Base-by-base conservation (phyloP, 2,329 filamentous ascomycete genomes). In the Leptographium wingfieldii region DNA sequence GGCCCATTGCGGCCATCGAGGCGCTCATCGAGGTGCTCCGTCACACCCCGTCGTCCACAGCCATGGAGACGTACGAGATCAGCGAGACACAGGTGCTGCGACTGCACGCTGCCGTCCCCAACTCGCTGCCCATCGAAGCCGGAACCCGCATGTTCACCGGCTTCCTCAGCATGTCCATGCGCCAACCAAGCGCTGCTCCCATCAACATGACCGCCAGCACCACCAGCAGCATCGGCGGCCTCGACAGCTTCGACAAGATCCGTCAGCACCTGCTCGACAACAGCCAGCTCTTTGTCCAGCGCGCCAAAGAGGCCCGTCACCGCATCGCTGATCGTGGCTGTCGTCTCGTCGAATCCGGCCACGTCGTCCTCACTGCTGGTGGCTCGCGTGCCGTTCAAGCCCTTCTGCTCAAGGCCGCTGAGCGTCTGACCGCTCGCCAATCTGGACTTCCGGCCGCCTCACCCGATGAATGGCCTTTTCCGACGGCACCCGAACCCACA, bases 61-160 rank as follows among this genome's bases (percentile, higher is more conserved):
- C 96, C 67, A 92, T 88, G 74, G 94, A 99, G 77, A 96, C 92
- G 43, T 87, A 97, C 70, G 87, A 92, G 67, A 83, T 92, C 54
- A 82, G 97, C 64, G 85, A 86, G 68, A 82, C 80, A 55, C 86
- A 94, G 70, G 92, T 90, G 57, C 79, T 82, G 58, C 82, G 84
- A 67, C 83, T 99, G 64, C 92, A 92, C 72, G 79, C 80, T 61
- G 84, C 85, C 25, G 87, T 95, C 58, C 80, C 87, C 9, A 97
- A 99, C 74, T 89, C 92, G 16, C 89, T 97, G 60, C 92, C 92
- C 5, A 83, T 97, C 19, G 91, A 89, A 56, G 94, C 95, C 59
- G 94, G 94, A 68, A 96, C 92, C 62, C 92, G 96, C 72, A 84
- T 97, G 61, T 97, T 99, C 78, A 88, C 94, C 71, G 87, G 92